A percentile compares a stretch with the other conserved stretches of the same genome.
Evolutionary conservation across 768 basidiomycete genomes (phyloP).

Genomic region (Naganishia onofrii): DNA sequence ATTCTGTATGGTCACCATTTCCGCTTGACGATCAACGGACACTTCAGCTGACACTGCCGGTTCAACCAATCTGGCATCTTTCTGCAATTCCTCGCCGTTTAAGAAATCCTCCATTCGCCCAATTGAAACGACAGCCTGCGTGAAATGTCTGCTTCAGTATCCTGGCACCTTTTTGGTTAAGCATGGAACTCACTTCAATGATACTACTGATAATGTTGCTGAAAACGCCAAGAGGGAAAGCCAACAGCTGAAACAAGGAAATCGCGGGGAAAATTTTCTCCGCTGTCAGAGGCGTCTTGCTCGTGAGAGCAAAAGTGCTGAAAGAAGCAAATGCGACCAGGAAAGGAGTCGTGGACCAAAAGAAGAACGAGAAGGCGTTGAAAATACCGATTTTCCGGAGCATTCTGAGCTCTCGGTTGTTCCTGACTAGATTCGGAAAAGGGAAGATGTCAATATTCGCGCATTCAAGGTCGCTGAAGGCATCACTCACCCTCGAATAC

Average conservation of each 20-base stretch:
- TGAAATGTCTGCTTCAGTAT: background rate
- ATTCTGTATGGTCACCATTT: conserved; percentile 67
- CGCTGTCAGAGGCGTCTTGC: conserved; percentile 67
- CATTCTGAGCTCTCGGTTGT: conserved; percentile 76
- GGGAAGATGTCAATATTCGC: background rate
- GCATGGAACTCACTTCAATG: conserved; percentile 58
- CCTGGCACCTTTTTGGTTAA: background rate
- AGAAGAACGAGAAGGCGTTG: conserved; percentile 58
- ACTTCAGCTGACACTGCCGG: conserved; percentile 10
- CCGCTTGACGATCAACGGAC: conserved; percentile 46
- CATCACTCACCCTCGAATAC: conserved; percentile 59
- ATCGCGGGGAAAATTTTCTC: conserved; percentile 96
- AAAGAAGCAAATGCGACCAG: conserved; percentile 52
- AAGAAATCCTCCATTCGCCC: conserved; percentile 75
- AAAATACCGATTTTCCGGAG: conserved; percentile 76
- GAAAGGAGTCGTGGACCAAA: conserved; percentile 50
- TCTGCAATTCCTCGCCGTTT: conserved; percentile 72
- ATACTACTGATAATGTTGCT: conserved; percentile 59
- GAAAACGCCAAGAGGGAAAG: conserved; percentile 51
- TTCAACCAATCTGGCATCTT: conserved; percentile 64
- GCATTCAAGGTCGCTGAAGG: conserved; percentile 48
- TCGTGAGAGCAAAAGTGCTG: conserved; percentile 51
- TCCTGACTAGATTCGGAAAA: conserved; percentile 53
- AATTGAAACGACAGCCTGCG: conserved; percentile 69
- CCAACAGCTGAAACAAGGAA: conserved; percentile 55